Percentiles rank a stretch among this genome's conserved stretches.
Conservation (phyloP, 345 rosid genomes). For the Cardiospermum halicacabum region DNA sequence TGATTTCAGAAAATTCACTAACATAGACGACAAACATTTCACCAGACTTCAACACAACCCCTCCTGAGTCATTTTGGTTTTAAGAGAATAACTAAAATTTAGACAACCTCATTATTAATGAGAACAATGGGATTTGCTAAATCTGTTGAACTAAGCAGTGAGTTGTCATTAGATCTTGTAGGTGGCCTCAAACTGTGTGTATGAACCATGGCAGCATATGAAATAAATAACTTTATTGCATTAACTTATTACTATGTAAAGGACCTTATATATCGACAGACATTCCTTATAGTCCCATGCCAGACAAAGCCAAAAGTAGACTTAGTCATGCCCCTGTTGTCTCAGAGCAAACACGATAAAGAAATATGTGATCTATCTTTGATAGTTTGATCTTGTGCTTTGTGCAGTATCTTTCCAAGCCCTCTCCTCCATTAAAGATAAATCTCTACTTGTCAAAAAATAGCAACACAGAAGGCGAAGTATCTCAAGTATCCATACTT, state of each 20-base stretch:
- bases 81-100: constrained; percentile 71
- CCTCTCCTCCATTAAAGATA: constrained; percentile 98
- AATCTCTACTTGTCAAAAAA: constrained; percentile 91
- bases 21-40: constrained; percentile 81
- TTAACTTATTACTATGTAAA: constrained; percentile 80
- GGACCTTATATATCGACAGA: constrained; percentile 95
- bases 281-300: constrained; percentile 88
- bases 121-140: constrained; percentile 50
- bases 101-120: constrained; percentile 70
- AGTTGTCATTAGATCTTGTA: constrained; percentile 31
- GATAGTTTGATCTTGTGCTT: constrained; percentile 90
- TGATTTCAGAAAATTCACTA: constrained; percentile 80
- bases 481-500: constrained; percentile 97
- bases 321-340: constrained; percentile 99
- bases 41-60: constrained; percentile 44
- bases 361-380: constrained; percentile 90
- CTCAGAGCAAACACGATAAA: constrained; percentile 96
- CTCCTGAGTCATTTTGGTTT: constrained; percentile 34
- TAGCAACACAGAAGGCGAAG: constrained; percentile 82
- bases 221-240: constrained; percentile 92
- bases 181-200: constrained; percentile 69
- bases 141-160: constrained; percentile 30
- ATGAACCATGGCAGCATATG: constrained; percentile 96
- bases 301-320: constrained; percentile 81
- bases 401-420: constrained; percentile 84